Evolutionary conservation across 768 basidiomycete genomes (phyloP).

Genomic region (Melanogaster broomeanus): DNA sequence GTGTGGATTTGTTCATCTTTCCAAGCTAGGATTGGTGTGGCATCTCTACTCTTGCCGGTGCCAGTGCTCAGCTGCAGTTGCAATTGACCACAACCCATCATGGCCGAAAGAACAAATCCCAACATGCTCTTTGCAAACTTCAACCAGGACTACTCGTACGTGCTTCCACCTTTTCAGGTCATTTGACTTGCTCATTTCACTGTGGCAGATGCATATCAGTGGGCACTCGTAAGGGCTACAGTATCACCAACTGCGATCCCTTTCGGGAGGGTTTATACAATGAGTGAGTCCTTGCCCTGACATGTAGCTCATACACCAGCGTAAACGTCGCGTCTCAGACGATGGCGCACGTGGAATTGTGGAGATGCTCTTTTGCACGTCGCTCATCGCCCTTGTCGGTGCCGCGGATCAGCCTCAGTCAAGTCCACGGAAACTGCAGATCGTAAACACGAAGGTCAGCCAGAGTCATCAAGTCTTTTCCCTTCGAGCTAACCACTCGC

Average conservation of each 20-base stretch:
- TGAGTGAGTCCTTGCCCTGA: slow-evolving; percentile 60
- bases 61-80: neutral
- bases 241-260: slow-evolving; percentile 97
- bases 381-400: slow-evolving; percentile 94
- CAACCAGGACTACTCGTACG: slow-evolving; percentile 96
- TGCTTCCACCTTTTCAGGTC: neutral
- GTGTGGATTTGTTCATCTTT: too few relatives aligned
- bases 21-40: too few relatives aligned
- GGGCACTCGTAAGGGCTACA: slow-evolving; percentile 93
- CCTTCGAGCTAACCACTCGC: neutral
- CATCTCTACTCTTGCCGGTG: neutral
- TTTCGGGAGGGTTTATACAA: slow-evolving; percentile 94
- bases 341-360: slow-evolving; percentile 96
- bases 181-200: slow-evolving; percentile 1
- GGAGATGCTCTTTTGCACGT: slow-evolving; percentile 99
- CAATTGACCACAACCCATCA: slow-evolving; percentile 19
- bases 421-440: slow-evolving; percentile 92
- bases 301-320: neutral
- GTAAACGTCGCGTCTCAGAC: slow-evolving; percentile 44
- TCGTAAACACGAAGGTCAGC: slow-evolving; percentile 95
- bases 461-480: slow-evolving; percentile 1
- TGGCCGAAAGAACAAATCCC: slow-evolving; percentile 42
- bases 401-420: slow-evolving; percentile 90
- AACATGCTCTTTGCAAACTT: slow-evolving; percentile 89
- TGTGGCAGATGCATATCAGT: slow-evolving; percentile 79